Base-by-base conservation (phyloP, 495 filamentous ascomycete species). In the Penicillium alfredii region DNA sequence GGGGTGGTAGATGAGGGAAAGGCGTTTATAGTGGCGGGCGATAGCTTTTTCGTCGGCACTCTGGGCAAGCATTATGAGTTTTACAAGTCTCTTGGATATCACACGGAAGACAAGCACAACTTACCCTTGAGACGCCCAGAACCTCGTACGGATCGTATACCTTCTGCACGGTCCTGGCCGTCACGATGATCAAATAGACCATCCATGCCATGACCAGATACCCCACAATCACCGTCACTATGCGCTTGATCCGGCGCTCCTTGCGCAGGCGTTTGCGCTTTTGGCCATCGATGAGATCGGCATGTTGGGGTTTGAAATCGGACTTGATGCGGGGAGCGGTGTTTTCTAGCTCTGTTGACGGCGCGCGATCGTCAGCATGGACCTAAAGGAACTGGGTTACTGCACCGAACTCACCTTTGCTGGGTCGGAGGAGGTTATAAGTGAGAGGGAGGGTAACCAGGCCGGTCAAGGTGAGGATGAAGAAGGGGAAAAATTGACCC, bases 401-500 rank as follows among this genome's bases (percentile, higher is more conserved):
- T 10, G 14, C 11, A 19, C 5, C 15, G 57, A 56, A 60, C 72
- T 38, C 63, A 81, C 73, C 83, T 74, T 84, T 84, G 61, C 74
- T 86, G 8, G 81, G 78, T 60, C 78, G 80, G 40, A 93, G 71
- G 39, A 90, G 73, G 40, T 79, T 84, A 61, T 89, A 95, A 46
- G 92, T 94, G 54, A 94, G 72, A 42, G 92, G 93, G 30, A 96
- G 64, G 11, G 89, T 94, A 66, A 97, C 72, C 38, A 98, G 80
- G 56, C 80, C 78, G 37, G 82, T 77, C 45, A 97, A 77, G 30
- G 88, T 95, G 54, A 96, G 77, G 64, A 98, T 78, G 73, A 97
- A 98, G 74, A 88, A 96, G 51, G 92, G 92, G 74, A 95, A 98
- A 72, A 95, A 95, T 80, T 95, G 83, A 28, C 89, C 90, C 80